A percentile compares a stretch with the other conserved stretches of the same genome.
phyloP scores from a whole-genome alignment of 208 protist genomes.

The Trypanosoma grayi region DNA sequence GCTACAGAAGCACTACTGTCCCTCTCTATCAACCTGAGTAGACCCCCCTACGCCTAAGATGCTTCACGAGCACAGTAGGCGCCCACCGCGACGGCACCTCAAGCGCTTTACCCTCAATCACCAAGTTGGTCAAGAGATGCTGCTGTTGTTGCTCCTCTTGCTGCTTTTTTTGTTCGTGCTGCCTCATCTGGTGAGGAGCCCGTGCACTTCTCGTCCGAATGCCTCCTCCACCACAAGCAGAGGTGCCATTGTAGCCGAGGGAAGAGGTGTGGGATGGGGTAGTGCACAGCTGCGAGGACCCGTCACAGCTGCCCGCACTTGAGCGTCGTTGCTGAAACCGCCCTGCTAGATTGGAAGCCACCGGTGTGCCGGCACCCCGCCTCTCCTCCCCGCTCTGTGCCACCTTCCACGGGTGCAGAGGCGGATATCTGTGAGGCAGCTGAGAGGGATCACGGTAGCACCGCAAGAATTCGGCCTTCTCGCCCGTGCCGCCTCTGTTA shows the following conservation, averaged over 20 bases:
- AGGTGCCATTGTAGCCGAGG: no score
- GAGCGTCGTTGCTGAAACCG: no score
- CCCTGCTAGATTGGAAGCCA: no score
- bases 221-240: no score
- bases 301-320: no score
- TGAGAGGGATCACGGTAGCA: constrained; percentile 10
- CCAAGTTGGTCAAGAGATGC: background rate
- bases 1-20: no score
- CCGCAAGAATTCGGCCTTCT: background rate
- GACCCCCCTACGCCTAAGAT: background rate
- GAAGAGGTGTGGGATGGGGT: no score
- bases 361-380: background rate
- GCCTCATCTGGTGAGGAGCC: no score
- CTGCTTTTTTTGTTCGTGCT: background rate
- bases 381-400: background rate
- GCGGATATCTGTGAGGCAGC: background rate
- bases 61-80: constrained; percentile 1
- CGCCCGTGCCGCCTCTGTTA: background rate
- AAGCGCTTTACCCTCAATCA: constrained; percentile 15
- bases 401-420: background rate
- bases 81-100: background rate
- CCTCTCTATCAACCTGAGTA: background rate
- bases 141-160: background rate
- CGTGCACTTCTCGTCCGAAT: background rate
- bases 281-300: no score